Base-by-base conservation (phyloP, 2,329 filamentous ascomycete species). In the Pyricularia pennisetigena region DNA sequence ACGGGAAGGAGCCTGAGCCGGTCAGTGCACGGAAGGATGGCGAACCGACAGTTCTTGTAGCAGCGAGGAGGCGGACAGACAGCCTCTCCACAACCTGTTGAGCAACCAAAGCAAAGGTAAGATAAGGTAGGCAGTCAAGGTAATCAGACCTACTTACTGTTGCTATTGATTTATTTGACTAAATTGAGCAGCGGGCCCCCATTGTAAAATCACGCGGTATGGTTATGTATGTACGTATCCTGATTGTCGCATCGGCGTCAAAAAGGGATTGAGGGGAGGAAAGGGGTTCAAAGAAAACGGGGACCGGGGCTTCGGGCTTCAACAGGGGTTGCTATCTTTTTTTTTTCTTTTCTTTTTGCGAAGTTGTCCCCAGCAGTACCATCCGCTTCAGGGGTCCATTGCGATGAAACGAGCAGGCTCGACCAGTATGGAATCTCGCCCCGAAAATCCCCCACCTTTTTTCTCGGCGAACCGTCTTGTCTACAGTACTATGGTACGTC, bases 21-120 rank as follows among this genome's bases (percentile, higher is more conserved):
- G 28, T 65, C 24, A 28, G 63, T 65, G 63, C 63, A 65, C 29
- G 63, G 63, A 65, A 65, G 29, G 63, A 35, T 32, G 63, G 63
- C 63, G 63, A 32, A 65, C 63, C 63, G 63, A 65, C 41, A n/a
- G 41, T 49, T n/a, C 41, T 49, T 49, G 41, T 49, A 49, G 41
- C 41, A 49, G 41, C 3, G 20, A 49, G 41, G 41, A 49, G 41
- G 35, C 35, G 35, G 35, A 41, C 35, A 6, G 35, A n/a, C 41
- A n/a, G 16, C 41, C 41, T 35, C 12, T 35, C 41, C 41, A n/a
- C 41, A 49, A 49, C 41, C 20, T 49, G 41, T 49, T 49, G 5
- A 49, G 20, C 41, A 49, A 49, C 16, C 16, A 7, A 49, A 49
- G 41, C 4, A 20, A 49, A 49, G 20, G 41, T n/a, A 49, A 49